These are phyloP conservation scores for Mycena pura DNA, from an alignment of 768 basidiomycete species.

Conservation along the genomic window DNA sequence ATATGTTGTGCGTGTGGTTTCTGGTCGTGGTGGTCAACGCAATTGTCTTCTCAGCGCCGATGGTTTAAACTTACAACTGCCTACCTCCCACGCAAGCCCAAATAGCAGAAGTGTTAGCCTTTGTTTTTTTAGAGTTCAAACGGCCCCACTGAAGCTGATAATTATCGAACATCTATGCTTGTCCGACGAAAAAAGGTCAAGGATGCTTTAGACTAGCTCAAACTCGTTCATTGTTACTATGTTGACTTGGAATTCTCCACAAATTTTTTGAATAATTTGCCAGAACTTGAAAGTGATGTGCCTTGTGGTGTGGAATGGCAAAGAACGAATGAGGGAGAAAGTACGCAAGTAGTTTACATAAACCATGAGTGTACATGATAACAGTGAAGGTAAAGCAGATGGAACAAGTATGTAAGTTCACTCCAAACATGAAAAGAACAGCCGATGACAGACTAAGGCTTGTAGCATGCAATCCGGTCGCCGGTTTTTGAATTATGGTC, in stretches of 20 bases:
- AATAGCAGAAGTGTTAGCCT: slow-evolving; percentile 29
- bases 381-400: slow-evolving; percentile 9
- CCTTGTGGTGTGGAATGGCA: slow-evolving; percentile 16
- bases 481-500: slow-evolving; percentile 42
- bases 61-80: slow-evolving; percentile 32
- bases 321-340: neutral
- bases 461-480: slow-evolving; percentile 35
- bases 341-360: neutral
- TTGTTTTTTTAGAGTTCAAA: neutral
- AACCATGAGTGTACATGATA: neutral
- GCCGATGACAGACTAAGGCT: neutral
- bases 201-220: slow-evolving; percentile 16
- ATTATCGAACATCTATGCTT: slow-evolving; percentile 9
- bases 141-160: neutral
- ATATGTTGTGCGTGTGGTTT: slow-evolving; percentile 36
- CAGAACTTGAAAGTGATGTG: slow-evolving; percentile 2
- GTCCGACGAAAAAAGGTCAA: slow-evolving; percentile 21
- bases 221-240: slow-evolving; percentile 13
- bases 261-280: slow-evolving; percentile 8
- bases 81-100: slow-evolving; percentile 32
- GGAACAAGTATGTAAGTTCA: slow-evolving; percentile 23
- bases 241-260: slow-evolving; percentile 10
- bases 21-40: slow-evolving; percentile 35
- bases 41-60: slow-evolving; percentile 36
- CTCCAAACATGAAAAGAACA: neutral